phyloP scores from a whole-genome alignment of 1,139 yeast species.

The Blastobotrys capitulatus region DNA sequence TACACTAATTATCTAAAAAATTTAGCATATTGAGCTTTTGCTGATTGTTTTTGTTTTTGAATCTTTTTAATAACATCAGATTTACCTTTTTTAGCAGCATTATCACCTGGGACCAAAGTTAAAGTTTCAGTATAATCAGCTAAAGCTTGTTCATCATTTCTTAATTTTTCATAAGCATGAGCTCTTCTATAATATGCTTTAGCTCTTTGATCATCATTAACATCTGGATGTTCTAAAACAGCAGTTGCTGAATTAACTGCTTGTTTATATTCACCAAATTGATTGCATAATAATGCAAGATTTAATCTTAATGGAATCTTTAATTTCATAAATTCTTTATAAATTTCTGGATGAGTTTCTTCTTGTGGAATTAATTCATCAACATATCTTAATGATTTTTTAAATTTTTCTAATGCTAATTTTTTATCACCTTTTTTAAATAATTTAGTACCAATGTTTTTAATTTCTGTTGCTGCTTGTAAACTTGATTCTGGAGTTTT shows the following conservation, averaged over 20 bases:
- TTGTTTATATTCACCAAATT: slow-evolving; percentile 50
- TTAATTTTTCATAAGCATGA: slow-evolving; percentile 57
- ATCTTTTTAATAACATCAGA: slow-evolving; percentile 51
- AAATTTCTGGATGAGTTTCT: slow-evolving; percentile 38
- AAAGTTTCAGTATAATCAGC: slow-evolving; percentile 63
- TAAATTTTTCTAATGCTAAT: slow-evolving; percentile 60
- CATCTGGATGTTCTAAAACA: slow-evolving; percentile 57
- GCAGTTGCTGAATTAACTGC: slow-evolving; percentile 56
- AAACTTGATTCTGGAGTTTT: slow-evolving; percentile 39
- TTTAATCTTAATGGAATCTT: slow-evolving; percentile 64
- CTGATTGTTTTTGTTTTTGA: slow-evolving; percentile 56
- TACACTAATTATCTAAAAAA: slow-evolving; percentile 47
- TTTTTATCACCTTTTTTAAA: slow-evolving; percentile 50
- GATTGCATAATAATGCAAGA: slow-evolving; percentile 69
- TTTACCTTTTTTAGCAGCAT: slow-evolving; percentile 65
- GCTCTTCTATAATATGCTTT: slow-evolving; percentile 88
- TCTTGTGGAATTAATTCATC: slow-evolving; percentile 61
- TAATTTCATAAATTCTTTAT: slow-evolving; percentile 33
- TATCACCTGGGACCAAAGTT: slow-evolving; percentile 63
- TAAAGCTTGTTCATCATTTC: slow-evolving; percentile 70
- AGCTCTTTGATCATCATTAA: slow-evolving; percentile 65
- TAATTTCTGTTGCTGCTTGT: slow-evolving; percentile 39
- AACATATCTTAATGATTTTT: slow-evolving; percentile 62
- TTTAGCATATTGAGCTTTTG: slow-evolving; percentile 80
- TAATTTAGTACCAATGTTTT: slow-evolving; percentile 70